Percentiles rank a stretch among this genome's conserved stretches.
phyloP scores from a whole-genome alignment of 371 early-diverging fungal genomes.

The Conidiobolus incongruus region DNA sequence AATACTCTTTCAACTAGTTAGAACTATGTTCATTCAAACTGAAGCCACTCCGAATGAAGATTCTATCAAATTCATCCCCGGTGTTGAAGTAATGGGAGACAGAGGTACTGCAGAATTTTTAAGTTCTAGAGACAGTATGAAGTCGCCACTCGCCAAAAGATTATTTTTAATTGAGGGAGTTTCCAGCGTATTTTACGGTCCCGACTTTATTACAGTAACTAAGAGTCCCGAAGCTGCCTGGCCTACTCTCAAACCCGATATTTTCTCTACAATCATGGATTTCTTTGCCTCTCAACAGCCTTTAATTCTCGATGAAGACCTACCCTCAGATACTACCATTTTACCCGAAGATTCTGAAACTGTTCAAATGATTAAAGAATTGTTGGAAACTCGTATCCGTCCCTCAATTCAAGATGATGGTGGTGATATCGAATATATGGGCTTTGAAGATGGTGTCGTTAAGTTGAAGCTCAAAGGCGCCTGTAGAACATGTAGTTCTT shows the following conservation, averaged over 20 bases:
- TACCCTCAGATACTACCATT: slow-evolving; percentile 41
- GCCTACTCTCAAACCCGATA: slow-evolving; percentile 87
- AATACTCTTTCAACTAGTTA: too few relatives aligned
- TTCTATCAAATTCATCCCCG: slow-evolving; percentile 83
- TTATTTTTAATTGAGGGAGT: slow-evolving; percentile 84
- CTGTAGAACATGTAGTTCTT: slow-evolving; percentile 81
- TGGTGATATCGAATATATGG: slow-evolving; percentile 88
- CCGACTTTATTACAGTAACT: slow-evolving; percentile 82
- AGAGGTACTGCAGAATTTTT: slow-evolving; percentile 53
- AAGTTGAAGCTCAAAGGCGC: slow-evolving; percentile 83
- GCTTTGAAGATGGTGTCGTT: slow-evolving; percentile 74
- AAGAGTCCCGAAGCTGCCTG: slow-evolving; percentile 66
- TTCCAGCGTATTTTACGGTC: slow-evolving; percentile 63
- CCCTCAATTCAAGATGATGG: slow-evolving; percentile 96
- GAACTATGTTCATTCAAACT: slow-evolving; percentile 88
- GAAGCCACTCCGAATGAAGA: slow-evolving; percentile 84
- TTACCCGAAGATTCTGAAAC: slow-evolving; percentile 63
- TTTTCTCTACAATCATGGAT: slow-evolving; percentile 89
- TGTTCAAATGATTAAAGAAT: slow-evolving; percentile 91
- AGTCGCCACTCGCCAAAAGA: slow-evolving; percentile 69
- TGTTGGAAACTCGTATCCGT: slow-evolving; percentile 83
- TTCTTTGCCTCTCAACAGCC: slow-evolving; percentile 70
- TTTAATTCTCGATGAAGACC: slow-evolving; percentile 23
- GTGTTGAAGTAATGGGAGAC: slow-evolving; percentile 39
- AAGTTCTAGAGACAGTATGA: slow-evolving; percentile 43